Conservation (phyloP, 2,329 filamentous ascomycete species). For the Monosporascus sp. region DNA sequence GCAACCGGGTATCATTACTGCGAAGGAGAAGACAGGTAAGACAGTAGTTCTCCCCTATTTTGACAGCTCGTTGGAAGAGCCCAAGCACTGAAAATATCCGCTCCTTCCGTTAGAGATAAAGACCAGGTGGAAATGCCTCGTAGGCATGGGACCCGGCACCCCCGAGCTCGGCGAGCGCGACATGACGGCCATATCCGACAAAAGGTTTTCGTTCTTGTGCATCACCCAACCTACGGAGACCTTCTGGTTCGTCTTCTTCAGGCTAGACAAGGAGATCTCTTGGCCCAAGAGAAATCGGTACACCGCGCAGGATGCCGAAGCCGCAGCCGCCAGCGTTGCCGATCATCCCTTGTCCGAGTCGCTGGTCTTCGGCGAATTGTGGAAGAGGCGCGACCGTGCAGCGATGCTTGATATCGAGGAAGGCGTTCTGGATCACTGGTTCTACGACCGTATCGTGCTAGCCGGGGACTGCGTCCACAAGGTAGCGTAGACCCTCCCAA, state of each 20-base stretch:
- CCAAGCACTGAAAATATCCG: not conserved
- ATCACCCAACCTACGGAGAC: conserved; percentile 12
- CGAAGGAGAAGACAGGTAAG: conserved; percentile 8
- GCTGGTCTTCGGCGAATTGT: conserved; percentile 25
- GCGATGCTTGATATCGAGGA: conserved; percentile 28
- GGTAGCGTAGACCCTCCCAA: conserved; percentile 11
- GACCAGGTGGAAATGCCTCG: conserved; percentile 25
- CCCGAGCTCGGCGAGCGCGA: conserved; percentile 7
- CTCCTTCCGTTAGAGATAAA: conserved; percentile 8
- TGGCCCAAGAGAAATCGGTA: conserved; percentile 18
- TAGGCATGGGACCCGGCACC: conserved; percentile 20
- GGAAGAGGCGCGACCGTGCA: conserved; percentile 12
- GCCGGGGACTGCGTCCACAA: conserved; percentile 34
- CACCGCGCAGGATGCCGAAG: conserved; percentile 22
- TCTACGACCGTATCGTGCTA: conserved; percentile 27
- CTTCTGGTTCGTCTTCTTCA: conserved; percentile 19
- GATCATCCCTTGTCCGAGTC: conserved; percentile 17
- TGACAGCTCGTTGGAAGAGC: not conserved
- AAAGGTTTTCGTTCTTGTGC: conserved; percentile 11
- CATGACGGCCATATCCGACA: conserved; percentile 5
- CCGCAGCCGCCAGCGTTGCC: conserved; percentile 15
- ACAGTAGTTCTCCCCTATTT: too few relatives aligned
- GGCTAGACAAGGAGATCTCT: conserved; percentile 15
- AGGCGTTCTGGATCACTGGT: conserved; percentile 28
- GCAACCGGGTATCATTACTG: conserved; percentile 10